Base-by-base conservation (phyloP, 805 yeast species). In the Starmerella tilneyi region DNA sequence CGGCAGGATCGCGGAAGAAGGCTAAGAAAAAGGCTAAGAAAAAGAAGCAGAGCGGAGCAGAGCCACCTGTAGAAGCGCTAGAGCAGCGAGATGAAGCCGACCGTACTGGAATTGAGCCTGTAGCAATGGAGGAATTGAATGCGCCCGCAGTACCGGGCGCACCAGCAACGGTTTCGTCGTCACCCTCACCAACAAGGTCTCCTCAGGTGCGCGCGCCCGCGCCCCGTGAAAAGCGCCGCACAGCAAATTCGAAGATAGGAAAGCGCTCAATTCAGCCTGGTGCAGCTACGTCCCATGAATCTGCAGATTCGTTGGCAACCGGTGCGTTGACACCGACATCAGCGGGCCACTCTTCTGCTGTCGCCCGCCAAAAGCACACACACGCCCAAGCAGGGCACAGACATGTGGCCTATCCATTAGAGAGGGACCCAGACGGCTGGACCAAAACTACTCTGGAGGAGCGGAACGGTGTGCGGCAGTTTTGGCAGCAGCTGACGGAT, bases 401-500 rank as follows among this genome's bases (percentile, higher is more conserved):
- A 36, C 4, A 11, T 38, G n/a, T 38, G 41, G 41, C 13, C 15
- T n/a, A 19, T 15, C 8, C 8, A 24, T 15, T 27, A 32, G 13
- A 27, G 13, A n/a, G n/a, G n/a, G n/a, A n/a, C n/a, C n/a, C n/a
- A n/a, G n/a, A n/a, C n/a, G n/a, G n/a, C n/a, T n/a, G n/a, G n/a
- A n/a, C n/a, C n/a, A n/a, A n/a, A n/a, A n/a, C n/a, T n/a, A n/a
- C n/a, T n/a, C n/a, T n/a, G n/a, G 33, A 38, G 26, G 41, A 38
- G 26, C 17, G 13, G 5, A 33, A 27, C 17, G 12, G 41, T 26
- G n/a, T 78, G 44, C 69, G 70, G 52, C 60, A 67, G 47, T 78
- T 74, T 59, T 85, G 96, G 96, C 70, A 74, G 39, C 67, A 75
- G 6, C 66, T 85, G 29, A 68, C 71, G 17, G 70, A 75, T n/a